Conservation (phyloP, 208 protist species). For the Histomonas meleagridis region DNA sequence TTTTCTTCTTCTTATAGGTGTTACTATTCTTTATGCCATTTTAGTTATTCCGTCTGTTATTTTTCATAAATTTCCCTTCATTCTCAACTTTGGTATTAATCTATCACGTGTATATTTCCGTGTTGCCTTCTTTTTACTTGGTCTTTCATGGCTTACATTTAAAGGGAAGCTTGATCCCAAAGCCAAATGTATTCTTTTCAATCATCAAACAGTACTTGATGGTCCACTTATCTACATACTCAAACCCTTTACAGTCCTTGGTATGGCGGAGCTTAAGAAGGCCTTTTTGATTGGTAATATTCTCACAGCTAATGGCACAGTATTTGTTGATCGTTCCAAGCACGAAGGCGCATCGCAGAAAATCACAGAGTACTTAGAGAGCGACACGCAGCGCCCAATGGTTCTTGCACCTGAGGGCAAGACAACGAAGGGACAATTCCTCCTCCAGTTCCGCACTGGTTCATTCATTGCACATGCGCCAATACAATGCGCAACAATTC, state of each 20-base stretch:
- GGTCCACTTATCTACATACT: neutral
- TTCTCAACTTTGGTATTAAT: neutral
- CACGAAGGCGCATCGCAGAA: neutral
- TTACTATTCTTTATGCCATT: neutral
- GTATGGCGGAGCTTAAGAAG: neutral
- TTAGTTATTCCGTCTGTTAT: neutral
- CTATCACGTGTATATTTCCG: neutral
- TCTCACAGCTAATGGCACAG: neutral
- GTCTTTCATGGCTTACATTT: neutral
- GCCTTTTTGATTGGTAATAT: neutral
- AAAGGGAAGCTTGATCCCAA: neutral
- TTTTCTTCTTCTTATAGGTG: neutral
- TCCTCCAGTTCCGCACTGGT: neutral
- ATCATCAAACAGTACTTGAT: constrained; percentile 17
- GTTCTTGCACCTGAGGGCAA: neutral
- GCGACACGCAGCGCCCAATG: neutral
- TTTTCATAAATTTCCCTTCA: too few species aligned
- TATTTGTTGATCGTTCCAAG: neutral
- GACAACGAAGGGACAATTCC: neutral
- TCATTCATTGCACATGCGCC: neutral
- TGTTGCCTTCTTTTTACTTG: neutral
- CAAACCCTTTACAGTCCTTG: neutral
- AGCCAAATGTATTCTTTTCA: neutral
- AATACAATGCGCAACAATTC: neutral
- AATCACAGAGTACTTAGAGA: neutral